Evolutionary conservation across 345 rosid species (phyloP), one percentile per base, ranked within the genome.

Genomic region (Trapa incisa): DNA sequence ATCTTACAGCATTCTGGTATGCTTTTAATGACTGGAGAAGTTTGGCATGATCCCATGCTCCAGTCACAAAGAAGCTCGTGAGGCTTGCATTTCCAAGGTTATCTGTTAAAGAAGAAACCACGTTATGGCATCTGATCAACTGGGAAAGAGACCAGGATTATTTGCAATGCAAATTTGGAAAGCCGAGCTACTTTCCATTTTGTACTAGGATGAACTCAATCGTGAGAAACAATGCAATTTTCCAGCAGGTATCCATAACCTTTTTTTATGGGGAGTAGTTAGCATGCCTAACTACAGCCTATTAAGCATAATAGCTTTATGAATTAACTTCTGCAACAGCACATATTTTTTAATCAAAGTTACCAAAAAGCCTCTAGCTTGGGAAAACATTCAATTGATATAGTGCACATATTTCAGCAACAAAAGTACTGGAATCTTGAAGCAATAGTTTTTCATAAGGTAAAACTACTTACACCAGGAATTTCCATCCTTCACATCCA

Each of bases 401-500:
- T 22, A 2, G 17, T 54, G 60, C 60, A 54, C 22, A 35, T 54
- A 6, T 54, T 54, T 54, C 9, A 8, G 9, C 32, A 58, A 10
- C 63, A 58, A 8, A 57, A 7, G 61, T 33, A 10, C 8, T 1
- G 12, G 16, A 8, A 58, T 58, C 63, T 32, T 29, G 33, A 58
- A 58, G 32, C 1, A 32, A 4, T 29, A 58, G 63, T 58, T 37
- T 53, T 11, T 37, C 11, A 33, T 9, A 54, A 54, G 41, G 9
- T 11, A 33, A 57, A 29, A 56, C 7, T 42, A 35, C 88, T 79
- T 85, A 87, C 93, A 87, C 93, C 93, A 87, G 72, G 88, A 85
- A 74, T 78, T 75, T 37, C 93, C 93, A 77, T 87, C 90, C 80
- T 82, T 87, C 75, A 87, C 89, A 74, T 87, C 93, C 78, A 87